Conservation (phyloP, 257 asterid species). For the Parsonsia alboflavescens region DNA sequence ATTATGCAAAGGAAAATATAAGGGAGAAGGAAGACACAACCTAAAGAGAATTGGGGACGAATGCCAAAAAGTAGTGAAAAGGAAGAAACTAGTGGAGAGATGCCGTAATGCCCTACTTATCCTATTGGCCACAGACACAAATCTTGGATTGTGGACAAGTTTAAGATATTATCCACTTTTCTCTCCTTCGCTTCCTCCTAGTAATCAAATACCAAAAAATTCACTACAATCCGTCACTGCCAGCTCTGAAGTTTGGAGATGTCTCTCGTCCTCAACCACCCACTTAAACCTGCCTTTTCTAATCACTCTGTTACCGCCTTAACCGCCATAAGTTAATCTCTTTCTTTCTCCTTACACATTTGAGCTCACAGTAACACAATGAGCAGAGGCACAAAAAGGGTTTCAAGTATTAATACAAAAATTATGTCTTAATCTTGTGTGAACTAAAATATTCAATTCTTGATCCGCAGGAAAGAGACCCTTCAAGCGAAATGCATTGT, state of each 20-base stretch:
- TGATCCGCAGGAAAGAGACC: slow-evolving; percentile 39
- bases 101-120: not conserved
- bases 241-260: slow-evolving; percentile 34
- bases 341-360: slow-evolving; percentile 12
- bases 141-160: slow-evolving; percentile 33
- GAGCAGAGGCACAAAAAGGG: not conserved
- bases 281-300: slow-evolving; percentile 46
- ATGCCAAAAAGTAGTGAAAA: no score
- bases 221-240: not conserved
- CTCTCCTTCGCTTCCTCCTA: not conserved
- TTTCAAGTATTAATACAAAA: not conserved
- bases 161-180: slow-evolving; percentile 23
- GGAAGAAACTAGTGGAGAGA: not conserved
- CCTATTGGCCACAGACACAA: not conserved
- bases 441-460: slow-evolving; percentile 14
- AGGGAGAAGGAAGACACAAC: not conserved
- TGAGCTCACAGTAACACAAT: not conserved
- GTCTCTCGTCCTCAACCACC: slow-evolving; percentile 45
- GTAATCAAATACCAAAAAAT: not conserved
- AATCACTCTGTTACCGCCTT: slow-evolving; percentile 24
- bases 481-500: slow-evolving; percentile 25
- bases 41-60: not conserved
- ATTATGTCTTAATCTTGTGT: not conserved
- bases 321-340: slow-evolving; percentile 20
- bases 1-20: not conserved